phyloP scores from a whole-genome alignment of 495 filamentous ascomycete species.

The Aspergillus indologenus region DNA sequence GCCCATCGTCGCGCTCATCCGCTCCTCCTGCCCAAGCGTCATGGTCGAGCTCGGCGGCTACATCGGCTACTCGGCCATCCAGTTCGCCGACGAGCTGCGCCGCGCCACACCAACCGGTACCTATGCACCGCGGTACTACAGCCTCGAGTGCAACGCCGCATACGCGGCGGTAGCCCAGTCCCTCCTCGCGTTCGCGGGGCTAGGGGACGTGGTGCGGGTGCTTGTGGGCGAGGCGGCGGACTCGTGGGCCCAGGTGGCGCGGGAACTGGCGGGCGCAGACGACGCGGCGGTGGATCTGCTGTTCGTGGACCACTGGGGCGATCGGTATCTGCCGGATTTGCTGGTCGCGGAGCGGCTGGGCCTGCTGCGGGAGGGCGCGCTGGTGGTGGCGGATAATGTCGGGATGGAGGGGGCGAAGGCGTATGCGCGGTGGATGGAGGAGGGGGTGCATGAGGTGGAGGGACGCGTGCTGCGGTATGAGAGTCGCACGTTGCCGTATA shows the following conservation, averaged over 20 bases:
- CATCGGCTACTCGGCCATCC: conserved; percentile 66
- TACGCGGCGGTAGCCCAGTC: conserved; percentile 56
- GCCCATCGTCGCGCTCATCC: conserved; percentile 50
- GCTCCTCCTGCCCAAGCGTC: too few relatives aligned
- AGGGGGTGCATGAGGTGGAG: too few relatives aligned
- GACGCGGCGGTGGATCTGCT: conserved; percentile 47
- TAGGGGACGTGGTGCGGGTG: conserved; percentile 56
- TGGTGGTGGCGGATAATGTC: conserved; percentile 66
- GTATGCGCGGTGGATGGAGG: neutral
- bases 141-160: conserved; percentile 56
- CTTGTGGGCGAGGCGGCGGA: conserved; percentile 9
- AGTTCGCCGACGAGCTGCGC: conserved; percentile 54
- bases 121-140: conserved; percentile 44
- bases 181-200: conserved; percentile 59
- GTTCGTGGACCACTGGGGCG: conserved; percentile 66
- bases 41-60: conserved; percentile 74
- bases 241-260: conserved; percentile 18
- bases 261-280: too few relatives aligned
- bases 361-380: conserved; percentile 50
- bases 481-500: too few relatives aligned
- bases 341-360: conserved; percentile 61
- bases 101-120: conserved; percentile 38
- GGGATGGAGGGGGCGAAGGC: conserved; percentile 48
- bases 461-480: too few relatives aligned
- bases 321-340: conserved; percentile 57